Evolutionary conservation across 257 asterid genomes (phyloP).

Genomic region (Datura wrightii): DNA sequence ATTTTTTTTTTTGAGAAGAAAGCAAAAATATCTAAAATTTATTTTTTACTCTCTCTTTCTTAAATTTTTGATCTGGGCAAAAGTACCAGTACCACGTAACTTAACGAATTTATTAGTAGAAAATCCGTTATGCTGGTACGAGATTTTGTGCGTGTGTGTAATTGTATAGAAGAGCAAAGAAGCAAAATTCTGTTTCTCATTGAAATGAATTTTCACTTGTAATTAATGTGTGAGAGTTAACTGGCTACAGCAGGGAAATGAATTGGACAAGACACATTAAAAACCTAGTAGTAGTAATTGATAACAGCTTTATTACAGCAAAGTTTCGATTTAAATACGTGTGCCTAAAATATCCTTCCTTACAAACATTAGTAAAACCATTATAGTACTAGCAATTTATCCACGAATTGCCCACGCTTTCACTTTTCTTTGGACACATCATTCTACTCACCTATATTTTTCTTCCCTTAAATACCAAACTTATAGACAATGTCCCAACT

Average conservation of each 20-base stretch:
- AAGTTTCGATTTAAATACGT: not conserved
- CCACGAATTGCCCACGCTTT: slow-evolving; percentile 73
- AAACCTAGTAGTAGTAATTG: not conserved
- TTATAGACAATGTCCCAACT: not conserved
- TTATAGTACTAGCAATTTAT: not conserved
- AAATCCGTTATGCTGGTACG: no score
- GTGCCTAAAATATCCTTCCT: not conserved
- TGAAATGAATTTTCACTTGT: no score
- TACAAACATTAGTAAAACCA: not conserved
- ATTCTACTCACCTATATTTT: slow-evolving; percentile 17
- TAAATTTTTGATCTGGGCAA: no score
- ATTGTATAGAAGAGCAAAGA: no score
- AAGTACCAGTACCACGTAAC: no score
- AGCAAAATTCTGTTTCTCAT: no score
- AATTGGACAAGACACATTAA: not conserved
- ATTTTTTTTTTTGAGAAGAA: no score
- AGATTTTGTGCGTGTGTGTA: no score
- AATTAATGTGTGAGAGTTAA: no score
- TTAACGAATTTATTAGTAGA: no score
- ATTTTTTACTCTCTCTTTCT: no score
- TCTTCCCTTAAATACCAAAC: slow-evolving; percentile 41
- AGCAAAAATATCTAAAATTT: no score
- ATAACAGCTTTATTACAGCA: not conserved
- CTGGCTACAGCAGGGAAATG: not conserved
- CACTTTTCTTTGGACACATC: not conserved